Percentiles rank a stretch among this genome's conserved stretches.
phyloP scores from a whole-genome alignment of 257 asterid species.

The Nicotiana paniculata region DNA sequence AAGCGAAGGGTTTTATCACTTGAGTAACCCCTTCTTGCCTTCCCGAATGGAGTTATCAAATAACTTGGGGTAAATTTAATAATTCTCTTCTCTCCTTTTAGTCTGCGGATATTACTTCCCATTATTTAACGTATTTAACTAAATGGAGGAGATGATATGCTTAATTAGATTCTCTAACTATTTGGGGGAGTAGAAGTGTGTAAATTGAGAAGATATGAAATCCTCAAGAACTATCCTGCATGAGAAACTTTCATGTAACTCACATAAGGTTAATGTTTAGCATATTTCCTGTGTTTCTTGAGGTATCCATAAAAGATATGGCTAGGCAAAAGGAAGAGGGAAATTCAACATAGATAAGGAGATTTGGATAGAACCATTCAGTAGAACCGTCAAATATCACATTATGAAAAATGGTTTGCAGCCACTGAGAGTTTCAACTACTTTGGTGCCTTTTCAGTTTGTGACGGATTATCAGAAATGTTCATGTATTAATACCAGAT shows the following conservation, averaged over 20 bases:
- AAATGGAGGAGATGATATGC: not conserved
- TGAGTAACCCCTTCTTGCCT: not conserved
- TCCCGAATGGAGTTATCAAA: not conserved
- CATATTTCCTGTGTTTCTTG: not conserved
- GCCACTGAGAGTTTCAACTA: not conserved
- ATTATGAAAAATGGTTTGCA: not conserved
- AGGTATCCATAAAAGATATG: not conserved
- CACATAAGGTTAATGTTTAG: not conserved
- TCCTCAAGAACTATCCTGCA: not conserved
- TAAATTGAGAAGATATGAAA: not conserved
- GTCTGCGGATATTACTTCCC: not conserved
- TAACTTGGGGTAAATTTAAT: not conserved
- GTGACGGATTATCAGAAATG: not conserved
- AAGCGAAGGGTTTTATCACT: not conserved
- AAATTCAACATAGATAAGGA: not conserved
- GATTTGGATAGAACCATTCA: not conserved
- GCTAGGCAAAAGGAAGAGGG: not conserved
- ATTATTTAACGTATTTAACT: not conserved
- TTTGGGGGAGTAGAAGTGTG: not conserved
- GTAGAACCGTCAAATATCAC: not conserved
- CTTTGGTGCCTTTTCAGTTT: not conserved
- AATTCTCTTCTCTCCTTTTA: not conserved
- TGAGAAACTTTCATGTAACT: too few species aligned
- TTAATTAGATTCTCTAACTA: not conserved
- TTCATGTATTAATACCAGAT: not conserved